Conservation (phyloP, 306 rosid species). For the peach (Prunus persica) region DNA sequence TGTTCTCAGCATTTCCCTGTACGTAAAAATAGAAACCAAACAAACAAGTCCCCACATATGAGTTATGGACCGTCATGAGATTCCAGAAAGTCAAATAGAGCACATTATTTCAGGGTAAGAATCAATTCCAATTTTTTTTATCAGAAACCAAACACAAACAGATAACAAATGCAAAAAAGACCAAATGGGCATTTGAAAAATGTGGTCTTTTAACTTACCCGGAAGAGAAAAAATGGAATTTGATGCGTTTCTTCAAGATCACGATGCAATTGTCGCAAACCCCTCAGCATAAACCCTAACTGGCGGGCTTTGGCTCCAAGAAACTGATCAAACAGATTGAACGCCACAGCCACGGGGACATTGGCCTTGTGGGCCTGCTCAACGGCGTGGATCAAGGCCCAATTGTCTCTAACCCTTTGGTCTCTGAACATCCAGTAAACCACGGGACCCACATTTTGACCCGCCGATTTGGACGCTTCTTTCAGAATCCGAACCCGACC, state of each 20-base stretch:
- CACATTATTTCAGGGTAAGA: background rate
- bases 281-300: conserved; percentile 81
- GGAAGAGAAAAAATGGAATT: conserved; percentile 74
- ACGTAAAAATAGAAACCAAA: background rate
- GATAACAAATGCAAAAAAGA: background rate
- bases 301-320: conserved; percentile 88
- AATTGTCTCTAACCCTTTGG: conserved; percentile 77
- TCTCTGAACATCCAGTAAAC: conserved; percentile 99
- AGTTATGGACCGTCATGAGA: background rate
- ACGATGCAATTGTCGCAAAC: conserved; percentile 54
- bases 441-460: conserved; percentile 54
- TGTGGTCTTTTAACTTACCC: conserved; percentile 27
- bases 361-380: conserved; percentile 59
- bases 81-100: background rate
- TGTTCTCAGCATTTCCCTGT: conserved; percentile 87
- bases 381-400: conserved; percentile 92
- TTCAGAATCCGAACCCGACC: conserved; percentile 62
- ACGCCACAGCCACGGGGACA: conserved; percentile 78
- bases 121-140: background rate
- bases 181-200: background rate
- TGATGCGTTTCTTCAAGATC: conserved; percentile 46
- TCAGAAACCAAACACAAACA: background rate
- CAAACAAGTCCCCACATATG: background rate
- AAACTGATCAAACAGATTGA: conserved; percentile 77
- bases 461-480: conserved; percentile 26